A percentile compares a stretch with the other conserved stretches of the same genome.
phyloP scores from a whole-genome alignment of 2,329 filamentous ascomycete species.

The Venturiaceae sp. region DNA sequence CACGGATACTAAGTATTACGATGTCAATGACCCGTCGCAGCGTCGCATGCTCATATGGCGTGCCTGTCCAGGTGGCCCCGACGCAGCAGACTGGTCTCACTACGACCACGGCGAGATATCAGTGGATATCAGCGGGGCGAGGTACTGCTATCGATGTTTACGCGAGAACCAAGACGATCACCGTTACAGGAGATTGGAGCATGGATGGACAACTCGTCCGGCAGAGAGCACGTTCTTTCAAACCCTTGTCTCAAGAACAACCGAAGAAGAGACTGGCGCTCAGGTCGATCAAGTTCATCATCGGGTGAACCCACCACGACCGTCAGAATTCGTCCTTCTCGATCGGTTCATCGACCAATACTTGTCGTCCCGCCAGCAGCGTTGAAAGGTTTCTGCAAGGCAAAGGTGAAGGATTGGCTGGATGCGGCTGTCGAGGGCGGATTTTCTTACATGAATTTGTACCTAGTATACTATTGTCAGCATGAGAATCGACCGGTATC shows the following conservation, averaged over 20 bases:
- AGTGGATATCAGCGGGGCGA: not conserved
- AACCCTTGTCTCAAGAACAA: not conserved
- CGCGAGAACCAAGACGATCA: not conserved
- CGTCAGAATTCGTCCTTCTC: no score
- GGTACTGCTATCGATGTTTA: not conserved
- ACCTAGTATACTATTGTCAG: no score
- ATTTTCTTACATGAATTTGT: no score
- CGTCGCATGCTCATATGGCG: not conserved
- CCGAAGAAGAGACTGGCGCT: not conserved
- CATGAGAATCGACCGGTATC: no score
- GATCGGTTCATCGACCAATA: no score
- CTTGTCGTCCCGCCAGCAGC: no score
- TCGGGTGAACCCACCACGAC: no score
- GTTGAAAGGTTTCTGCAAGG: no score
- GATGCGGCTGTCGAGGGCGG: no score
- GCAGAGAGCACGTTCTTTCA: not conserved
- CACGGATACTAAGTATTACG: not conserved
- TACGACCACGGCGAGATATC: not conserved
- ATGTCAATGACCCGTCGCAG: not conserved
- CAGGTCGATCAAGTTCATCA: not conserved
- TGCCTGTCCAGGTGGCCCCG: not conserved
- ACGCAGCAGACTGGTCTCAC: not conserved
- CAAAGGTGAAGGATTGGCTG: no score
- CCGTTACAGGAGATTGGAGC: not conserved
- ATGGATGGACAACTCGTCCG: not conserved